These are phyloP conservation scores for Elsinoe necatrix DNA, from an alignment of 2,329 filamentous ascomycete species.

Conservation along the genomic window DNA sequence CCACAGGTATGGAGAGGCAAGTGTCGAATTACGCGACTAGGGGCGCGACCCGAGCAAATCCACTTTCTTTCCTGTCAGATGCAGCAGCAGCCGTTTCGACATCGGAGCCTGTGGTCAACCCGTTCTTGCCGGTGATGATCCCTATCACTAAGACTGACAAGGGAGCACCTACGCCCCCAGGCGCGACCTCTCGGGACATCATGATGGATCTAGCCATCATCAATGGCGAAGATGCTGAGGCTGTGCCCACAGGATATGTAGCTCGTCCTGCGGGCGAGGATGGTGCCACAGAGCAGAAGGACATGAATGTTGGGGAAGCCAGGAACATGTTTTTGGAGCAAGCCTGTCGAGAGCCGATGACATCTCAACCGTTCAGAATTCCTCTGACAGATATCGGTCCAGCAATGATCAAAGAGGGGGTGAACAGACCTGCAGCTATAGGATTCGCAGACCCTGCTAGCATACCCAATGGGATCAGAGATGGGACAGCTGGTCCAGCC, in stretches of 20 bases:
- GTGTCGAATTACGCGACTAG: conserved; percentile 49
- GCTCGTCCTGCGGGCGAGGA: conserved; percentile 12
- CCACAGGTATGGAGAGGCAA: conserved; percentile 52
- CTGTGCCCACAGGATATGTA: conserved; percentile 14
- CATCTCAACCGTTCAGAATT: conserved; percentile 27
- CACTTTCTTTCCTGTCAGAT: conserved; percentile 45
- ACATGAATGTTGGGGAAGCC: conserved; percentile 20
- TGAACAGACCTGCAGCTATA: conserved; percentile 27
- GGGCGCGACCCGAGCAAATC: conserved; percentile 40
- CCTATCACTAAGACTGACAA: conserved; percentile 41
- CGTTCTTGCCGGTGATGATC: conserved; percentile 40
- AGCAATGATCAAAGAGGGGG: conserved; percentile 27
- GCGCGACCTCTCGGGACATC: conserved; percentile 36
- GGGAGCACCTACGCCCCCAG: conserved; percentile 38
- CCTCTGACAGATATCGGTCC: conserved; percentile 30
- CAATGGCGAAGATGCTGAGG: conserved; percentile 25
- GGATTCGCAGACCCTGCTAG: conserved; percentile 27
- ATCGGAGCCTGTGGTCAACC: conserved; percentile 28
- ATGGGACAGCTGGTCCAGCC: conserved; percentile 20
- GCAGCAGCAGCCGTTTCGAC: conserved; percentile 31
- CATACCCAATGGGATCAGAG: conserved; percentile 16
- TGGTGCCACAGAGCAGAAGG: conserved; percentile 15
- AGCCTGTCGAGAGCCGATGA: conserved; percentile 23
- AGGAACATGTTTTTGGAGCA: conserved; percentile 30
- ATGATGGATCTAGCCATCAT: conserved; percentile 45